Base-by-base conservation (phyloP, 2,329 filamentous ascomycete species). In the Neophaeococcomyces aloes region DNA sequence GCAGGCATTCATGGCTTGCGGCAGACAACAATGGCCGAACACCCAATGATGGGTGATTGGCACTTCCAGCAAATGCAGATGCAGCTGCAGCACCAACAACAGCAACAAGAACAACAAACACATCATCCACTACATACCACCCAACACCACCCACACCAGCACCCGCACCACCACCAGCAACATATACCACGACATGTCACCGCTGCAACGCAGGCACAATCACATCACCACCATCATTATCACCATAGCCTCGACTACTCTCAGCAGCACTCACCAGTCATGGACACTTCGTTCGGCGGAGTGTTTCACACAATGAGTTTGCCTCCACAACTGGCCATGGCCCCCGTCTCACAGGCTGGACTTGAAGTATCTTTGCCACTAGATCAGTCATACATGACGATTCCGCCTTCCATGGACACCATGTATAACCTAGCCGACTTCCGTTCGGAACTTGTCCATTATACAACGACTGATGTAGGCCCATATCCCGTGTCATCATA, bases 381-480 rank as follows among this genome's bases (percentile, higher is more conserved):
- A 56, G 80, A 83, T 47, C 72, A 75, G 29, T 66, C 76, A 3
- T 87, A 83, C 63, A 51, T 70, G 32, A 60, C 65, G 11, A 53
- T 70, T 33, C 65, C 77, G 69, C 59, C 58, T 55, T 56, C 67
- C 45, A 59, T 85, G 69, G 80, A 76, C 49, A 75, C 78, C 51
- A 79, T 83, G 66, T 77, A 67, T 47, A 81, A 83, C 53, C 87
- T 82, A 78, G 79, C 86, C 50, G 86, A 94, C 57, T 83, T 94
- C 56, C 79, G 83, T 54, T 72, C 76, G 46, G 78, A 81, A 59
- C 68, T 83, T 53, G 74, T 82, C 63, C 66, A 74, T 18, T 72
- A 71, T 53, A 65, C 67, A 5, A 55, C 57, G 34, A 61, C 63
- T 29, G 64, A 70, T 48, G 70, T 73, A 29, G 63, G 75, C 23